Evolutionary conservation across 371 early-diverging fungal species (phyloP).

Genomic region (Conidiobolus coronatus): DNA sequence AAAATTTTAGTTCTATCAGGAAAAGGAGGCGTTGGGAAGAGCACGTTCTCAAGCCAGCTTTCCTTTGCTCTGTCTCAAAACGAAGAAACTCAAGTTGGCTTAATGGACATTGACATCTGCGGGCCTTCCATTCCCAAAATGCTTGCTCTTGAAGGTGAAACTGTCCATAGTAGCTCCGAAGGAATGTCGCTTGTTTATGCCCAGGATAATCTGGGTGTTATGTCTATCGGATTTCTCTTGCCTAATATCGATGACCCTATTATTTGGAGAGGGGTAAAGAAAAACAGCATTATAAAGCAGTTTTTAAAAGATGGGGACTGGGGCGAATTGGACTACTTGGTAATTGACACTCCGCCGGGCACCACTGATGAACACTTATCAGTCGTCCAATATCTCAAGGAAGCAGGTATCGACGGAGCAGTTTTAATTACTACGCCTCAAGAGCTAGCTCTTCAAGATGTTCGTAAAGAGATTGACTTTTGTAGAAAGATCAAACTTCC

Average conservation of each 20-base stretch:
- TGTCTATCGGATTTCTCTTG: slow-evolving; percentile 94
- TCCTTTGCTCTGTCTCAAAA: slow-evolving; percentile 49
- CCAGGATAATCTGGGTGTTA: slow-evolving; percentile 66
- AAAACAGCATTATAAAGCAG: slow-evolving; percentile 88
- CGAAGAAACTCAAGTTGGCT: slow-evolving; percentile 46
- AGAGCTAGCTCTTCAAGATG: slow-evolving; percentile 90
- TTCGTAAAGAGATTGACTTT: slow-evolving; percentile 87
- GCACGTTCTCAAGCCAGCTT: slow-evolving; percentile 59
- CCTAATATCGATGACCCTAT: slow-evolving; percentile 78
- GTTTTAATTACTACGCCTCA: slow-evolving; percentile 96
- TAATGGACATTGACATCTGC: slow-evolving; percentile 97
- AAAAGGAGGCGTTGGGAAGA: slow-evolving; percentile 98
- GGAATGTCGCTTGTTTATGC: slow-evolving; percentile 89
- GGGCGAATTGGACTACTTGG: slow-evolving; percentile 74
- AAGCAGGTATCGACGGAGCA: slow-evolving; percentile 67
- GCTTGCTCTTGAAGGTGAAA: slow-evolving; percentile 72
- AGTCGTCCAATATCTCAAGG: slow-evolving; percentile 51
- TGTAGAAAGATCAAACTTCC: slow-evolving; percentile 77
- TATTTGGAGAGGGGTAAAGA: slow-evolving; percentile 98
- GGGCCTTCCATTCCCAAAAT: slow-evolving; percentile 96
- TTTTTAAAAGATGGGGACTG: slow-evolving; percentile 92
- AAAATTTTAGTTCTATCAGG: slow-evolving; percentile 92
- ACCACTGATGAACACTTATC: slow-evolving; percentile 96
- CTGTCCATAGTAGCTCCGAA: slow-evolving; percentile 49
- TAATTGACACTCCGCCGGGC: slow-evolving; percentile 99